A percentile compares a stretch with the other conserved stretches of the same genome.
phyloP scores from a whole-genome alignment of 2,329 filamentous ascomycete genomes.

The Venturia carpophila region DNA sequence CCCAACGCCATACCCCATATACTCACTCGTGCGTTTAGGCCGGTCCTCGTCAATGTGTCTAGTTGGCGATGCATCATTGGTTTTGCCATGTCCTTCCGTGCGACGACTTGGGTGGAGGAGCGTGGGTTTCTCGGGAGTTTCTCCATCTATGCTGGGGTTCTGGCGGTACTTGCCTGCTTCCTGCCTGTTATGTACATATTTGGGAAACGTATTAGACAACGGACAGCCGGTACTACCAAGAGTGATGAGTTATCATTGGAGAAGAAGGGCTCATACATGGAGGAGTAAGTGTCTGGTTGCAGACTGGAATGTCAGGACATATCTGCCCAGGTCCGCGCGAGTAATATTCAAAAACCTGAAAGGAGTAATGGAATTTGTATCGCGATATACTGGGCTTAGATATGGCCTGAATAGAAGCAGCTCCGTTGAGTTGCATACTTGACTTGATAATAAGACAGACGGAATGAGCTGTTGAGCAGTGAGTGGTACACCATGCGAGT shows the following conservation, averaged over 20 bases:
- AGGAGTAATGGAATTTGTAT: no score
- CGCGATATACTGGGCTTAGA: no score
- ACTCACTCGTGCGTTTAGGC: constrained; percentile 17
- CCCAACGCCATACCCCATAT: not conserved
- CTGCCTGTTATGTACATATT: constrained; percentile 25
- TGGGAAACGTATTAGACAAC: constrained; percentile 17
- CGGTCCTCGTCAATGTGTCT: constrained; percentile 28
- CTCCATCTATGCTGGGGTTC: constrained; percentile 26
- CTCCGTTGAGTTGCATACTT: no score
- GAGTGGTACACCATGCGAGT: no score
- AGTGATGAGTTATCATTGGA: not conserved
- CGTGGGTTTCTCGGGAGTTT: constrained; percentile 26
- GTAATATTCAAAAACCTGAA: no score
- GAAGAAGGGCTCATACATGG: constrained; percentile 13
- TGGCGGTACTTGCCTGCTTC: constrained; percentile 23
- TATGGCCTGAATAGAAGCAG: no score
- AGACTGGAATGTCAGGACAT: no score
- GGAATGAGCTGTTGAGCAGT: no score
- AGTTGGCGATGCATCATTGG: constrained; percentile 27
- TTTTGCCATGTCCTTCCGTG: constrained; percentile 26
- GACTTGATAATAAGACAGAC: no score
- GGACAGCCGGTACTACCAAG: constrained; percentile 17
- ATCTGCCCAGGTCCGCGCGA: no score
- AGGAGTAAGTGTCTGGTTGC: not conserved
- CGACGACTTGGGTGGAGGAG: constrained; percentile 25